Evolutionary conservation across 1,284 basidiomycete genomes (phyloP), one percentile per base, ranked within the genome.

Genomic region (Sutorius eximius): DNA sequence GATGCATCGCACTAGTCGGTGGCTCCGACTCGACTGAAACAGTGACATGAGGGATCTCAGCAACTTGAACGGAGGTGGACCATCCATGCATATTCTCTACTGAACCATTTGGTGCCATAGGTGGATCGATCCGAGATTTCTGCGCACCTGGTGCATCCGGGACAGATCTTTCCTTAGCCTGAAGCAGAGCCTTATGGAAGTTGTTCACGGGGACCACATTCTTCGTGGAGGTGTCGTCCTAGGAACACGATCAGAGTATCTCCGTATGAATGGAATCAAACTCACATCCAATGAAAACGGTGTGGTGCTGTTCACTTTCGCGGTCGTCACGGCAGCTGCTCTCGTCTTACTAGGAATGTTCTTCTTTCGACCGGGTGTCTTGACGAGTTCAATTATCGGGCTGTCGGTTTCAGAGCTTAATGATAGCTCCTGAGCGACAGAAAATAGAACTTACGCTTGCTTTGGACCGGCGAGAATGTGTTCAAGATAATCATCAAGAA

Each of bases 311-410:
- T 75, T 77, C 52, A 78, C 70, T 61, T 80, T 83, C 12, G 79
- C 79, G 6, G 75, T 65, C 1, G 75, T 70, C 36, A 71, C 64
- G n/a, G 68, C 45, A 22, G 70, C 73, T 29, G 73, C 67, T 55
- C 82, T 80, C 20, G 79, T 75, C 59, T 78, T 81, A 63, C 77
- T 81, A 6, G 74, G 72, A 13, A 77, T 70, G 49, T 76, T 77
- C 71, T 80, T 86, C 71, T 82, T 89, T 36, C 88, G 81, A 34
- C 85, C 84, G 27, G 89, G 89, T 2, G 90, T 92, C 73, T 92
- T 92, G 8, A 91, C 81, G n/a, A 92, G 78, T 52, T 91, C 88
- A 51, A 89, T 85, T 13, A 91, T 78, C 13, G 82, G 79, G 52
- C 89, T 91, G 59, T 7, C 52, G 2, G 24, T 33, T 4, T 9